Conservation (phyloP, 257 asterid species). For the Solanum medicagineum region DNA sequence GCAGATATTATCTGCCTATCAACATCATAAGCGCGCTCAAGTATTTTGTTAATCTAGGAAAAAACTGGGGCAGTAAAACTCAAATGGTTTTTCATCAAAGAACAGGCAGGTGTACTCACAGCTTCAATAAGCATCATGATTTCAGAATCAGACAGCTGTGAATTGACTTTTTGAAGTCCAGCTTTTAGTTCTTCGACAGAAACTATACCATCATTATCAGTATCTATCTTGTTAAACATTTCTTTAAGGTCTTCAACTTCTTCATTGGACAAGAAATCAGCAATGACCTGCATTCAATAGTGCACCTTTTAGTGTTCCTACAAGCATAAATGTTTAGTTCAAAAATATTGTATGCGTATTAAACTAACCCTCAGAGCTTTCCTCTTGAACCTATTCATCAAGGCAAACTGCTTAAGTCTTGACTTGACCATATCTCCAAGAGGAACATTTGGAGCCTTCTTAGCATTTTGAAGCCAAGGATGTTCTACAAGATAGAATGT, state of each 20-base stretch:
- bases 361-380: constrained; percentile 84
- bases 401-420: constrained; percentile 82
- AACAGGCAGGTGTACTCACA: constrained; percentile 29
- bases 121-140: constrained; percentile 79
- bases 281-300: constrained; percentile 57
- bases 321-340: not conserved
- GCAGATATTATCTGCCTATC: not conserved
- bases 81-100: not conserved
- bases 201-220: constrained; percentile 75
- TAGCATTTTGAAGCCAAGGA: constrained; percentile 87
- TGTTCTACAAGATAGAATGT: constrained; percentile 36
- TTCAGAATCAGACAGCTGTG: constrained; percentile 69
- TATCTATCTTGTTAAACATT: constrained; percentile 67
- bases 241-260: constrained; percentile 90
- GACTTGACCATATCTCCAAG: constrained; percentile 93
- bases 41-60: not conserved
- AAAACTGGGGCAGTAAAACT: not conserved
- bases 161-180: constrained; percentile 52
- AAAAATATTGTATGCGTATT: not conserved
- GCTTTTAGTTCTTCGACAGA: constrained; percentile 66
- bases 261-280: constrained; percentile 87
- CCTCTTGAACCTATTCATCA: constrained; percentile 92
- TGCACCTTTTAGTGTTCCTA: constrained; percentile 5
- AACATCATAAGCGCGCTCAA: not conserved
- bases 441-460: constrained; percentile 87